Evolutionary conservation across 805 yeast species (phyloP), one percentile per base, ranked within the genome.

Genomic region (Saccharomycopsis sp.): DNA sequence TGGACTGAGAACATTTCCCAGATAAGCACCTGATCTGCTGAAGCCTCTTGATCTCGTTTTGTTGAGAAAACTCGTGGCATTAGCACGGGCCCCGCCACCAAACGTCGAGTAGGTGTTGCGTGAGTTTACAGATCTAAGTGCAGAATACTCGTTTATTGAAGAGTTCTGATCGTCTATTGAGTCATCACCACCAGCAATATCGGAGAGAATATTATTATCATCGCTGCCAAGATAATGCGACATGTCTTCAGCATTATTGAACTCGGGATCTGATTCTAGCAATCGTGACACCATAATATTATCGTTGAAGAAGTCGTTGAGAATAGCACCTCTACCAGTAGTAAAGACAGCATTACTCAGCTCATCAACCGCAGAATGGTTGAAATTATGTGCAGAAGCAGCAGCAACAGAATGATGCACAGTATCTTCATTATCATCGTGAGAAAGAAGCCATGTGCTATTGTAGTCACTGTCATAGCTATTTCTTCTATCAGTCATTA

Each of bases 91-190:
- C 9, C 38, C 38, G 5, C 54, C 57, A 5, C 55, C 55, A 58
- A 58, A 58, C 14, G 60, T 58, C 14, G 58, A 54, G 55, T 58
- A 58, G 19, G 60, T 58, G 38, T 58, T 58, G 3, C 60, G 23
- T 17, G 58, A 54, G 17, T 54, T 52, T 7, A 58, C 57, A 14
- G 57, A 54, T 24, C 60, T 34, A 5, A 58, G 44, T 22, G 60
- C 60, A 3, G 55, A 42, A 38, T 29, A 50, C 24, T 58, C 60
- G 44, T 55, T 55, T n/a, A 55, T 24, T 15, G 52, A 42, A n/a
- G 23, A 25, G 20, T 49, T 51, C 49, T 50, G 54, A 35, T 54
- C 29, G 23, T 58, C 58, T 19, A 9, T 19, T 15, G 14, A 15
- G 35, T 17, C 23, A 17, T n/a, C 35, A n/a, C 38, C 38, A 29